A percentile compares a stretch with the other conserved stretches of the same genome.
phyloP scores from a whole-genome alignment of 2,329 filamentous ascomycete species.

The Epichloe festucae region DNA sequence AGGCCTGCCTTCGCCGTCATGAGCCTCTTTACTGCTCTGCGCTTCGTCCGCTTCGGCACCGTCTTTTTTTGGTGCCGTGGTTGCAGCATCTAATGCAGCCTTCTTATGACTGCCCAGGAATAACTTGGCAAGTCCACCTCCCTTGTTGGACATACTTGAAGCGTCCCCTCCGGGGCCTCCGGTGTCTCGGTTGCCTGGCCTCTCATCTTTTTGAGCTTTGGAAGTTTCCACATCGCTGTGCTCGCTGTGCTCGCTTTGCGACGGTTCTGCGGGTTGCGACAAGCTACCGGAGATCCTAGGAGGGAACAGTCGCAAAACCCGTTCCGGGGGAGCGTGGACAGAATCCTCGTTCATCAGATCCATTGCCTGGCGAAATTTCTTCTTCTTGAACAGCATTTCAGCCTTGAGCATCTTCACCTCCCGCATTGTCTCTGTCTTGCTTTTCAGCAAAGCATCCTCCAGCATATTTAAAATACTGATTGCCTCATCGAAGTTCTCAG shows the following conservation, averaged over 20 bases:
- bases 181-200: slow-evolving; percentile 14
- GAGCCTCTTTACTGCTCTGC: slow-evolving; percentile 34
- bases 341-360: slow-evolving; percentile 77
- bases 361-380: slow-evolving; percentile 73
- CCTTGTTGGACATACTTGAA: slow-evolving; percentile 24
- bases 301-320: slow-evolving; percentile 77
- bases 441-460: slow-evolving; percentile 75
- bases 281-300: slow-evolving; percentile 71
- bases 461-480: slow-evolving; percentile 81
- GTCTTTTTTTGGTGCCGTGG: slow-evolving; percentile 45
- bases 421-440: slow-evolving; percentile 69
- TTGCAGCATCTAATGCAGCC: slow-evolving; percentile 39
- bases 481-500: slow-evolving; percentile 72
- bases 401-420: slow-evolving; percentile 90
- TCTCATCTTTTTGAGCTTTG: slow-evolving; percentile 17
- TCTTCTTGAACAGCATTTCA: slow-evolving; percentile 66
- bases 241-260: slow-evolving; percentile 29
- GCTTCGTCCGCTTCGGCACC: slow-evolving; percentile 43
- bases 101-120: slow-evolving; percentile 36
- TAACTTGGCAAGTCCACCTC: slow-evolving; percentile 39
- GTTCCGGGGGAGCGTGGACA: slow-evolving; percentile 83
- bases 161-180: slow-evolving; percentile 9
- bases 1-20: slow-evolving; percentile 31
- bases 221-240: slow-evolving; percentile 27
- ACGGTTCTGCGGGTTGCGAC: slow-evolving; percentile 38